These are phyloP conservation scores for Helminthosporium solani DNA, from an alignment of 2,329 filamentous ascomycete species.

Conservation along the genomic window DNA sequence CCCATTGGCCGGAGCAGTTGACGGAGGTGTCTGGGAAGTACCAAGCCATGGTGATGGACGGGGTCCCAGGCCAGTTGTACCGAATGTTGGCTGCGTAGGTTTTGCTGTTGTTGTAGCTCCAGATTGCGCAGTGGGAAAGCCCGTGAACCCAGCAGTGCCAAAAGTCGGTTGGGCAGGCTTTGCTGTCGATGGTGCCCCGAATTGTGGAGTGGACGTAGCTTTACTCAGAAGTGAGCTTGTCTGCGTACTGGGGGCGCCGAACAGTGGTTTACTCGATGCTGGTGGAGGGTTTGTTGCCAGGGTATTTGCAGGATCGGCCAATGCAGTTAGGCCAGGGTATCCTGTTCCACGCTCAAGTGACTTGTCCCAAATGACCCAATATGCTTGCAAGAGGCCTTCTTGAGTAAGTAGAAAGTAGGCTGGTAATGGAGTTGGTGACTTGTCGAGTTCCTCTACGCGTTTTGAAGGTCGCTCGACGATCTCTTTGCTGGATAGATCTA, in stretches of 20 bases:
- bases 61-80: conserved; percentile 20
- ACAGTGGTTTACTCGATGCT: conserved; percentile 15
- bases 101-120: neutral
- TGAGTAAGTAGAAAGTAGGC: conserved; percentile 84
- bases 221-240: conserved; percentile 8
- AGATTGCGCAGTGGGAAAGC: neutral
- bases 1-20: conserved; percentile 32
- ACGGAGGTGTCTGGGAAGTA: conserved; percentile 7
- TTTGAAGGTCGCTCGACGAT: conserved; percentile 76
- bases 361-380: conserved; percentile 91
- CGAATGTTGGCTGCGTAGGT: conserved; percentile 18
- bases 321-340: conserved; percentile 68
- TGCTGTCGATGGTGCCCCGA: conserved; percentile 14
- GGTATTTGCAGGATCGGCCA: conserved; percentile 22
- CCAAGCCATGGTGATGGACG: conserved; percentile 20
- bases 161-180: neutral
- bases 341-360: conserved; percentile 72
- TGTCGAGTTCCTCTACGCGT: conserved; percentile 71
- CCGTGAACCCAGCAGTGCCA: neutral
- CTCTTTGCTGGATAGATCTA: conserved; percentile 83
- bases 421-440: conserved; percentile 78
- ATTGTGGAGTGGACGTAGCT: conserved; percentile 22
- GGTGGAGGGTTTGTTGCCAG: conserved; percentile 30
- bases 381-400: conserved; percentile 78
- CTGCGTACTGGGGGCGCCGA: conserved; percentile 12